These are phyloP conservation scores for Pisolithus marmoratus DNA, from an alignment of 768 basidiomycete species.

Conservation along the genomic window DNA sequence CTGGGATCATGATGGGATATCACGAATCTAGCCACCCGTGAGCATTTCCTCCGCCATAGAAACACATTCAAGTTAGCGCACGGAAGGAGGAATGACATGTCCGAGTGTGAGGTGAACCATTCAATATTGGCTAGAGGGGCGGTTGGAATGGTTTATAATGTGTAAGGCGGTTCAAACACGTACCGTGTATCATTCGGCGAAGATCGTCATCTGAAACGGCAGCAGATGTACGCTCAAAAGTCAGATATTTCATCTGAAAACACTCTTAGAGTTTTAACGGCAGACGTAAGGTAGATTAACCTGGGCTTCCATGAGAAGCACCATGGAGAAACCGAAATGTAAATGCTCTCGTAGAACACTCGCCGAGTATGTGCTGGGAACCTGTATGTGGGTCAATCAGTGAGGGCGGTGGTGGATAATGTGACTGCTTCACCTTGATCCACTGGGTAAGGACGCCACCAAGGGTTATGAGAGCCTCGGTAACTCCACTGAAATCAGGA, in stretches of 20 bases:
- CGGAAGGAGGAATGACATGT: background rate
- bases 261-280: background rate
- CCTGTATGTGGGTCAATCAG: background rate
- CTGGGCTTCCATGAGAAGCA: background rate
- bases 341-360: background rate
- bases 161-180: background rate
- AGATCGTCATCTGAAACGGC: background rate
- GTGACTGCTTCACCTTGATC: background rate
- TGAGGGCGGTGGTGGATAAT: background rate
- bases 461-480: background rate
- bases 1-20: constrained; percentile 5
- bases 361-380: background rate
- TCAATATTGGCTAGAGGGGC: background rate
- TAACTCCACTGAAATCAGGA: background rate
- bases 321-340: background rate
- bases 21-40: background rate
- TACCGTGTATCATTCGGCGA: background rate
- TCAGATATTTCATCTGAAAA: background rate
- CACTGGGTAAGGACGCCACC: background rate
- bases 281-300: background rate
- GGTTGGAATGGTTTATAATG: background rate
- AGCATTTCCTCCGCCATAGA: background rate
- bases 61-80: background rate
- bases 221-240: background rate
- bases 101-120: background rate